Evolutionary conservation across 306 rosid genomes (phyloP), one percentile per base, ranked within the genome.

Genomic region (Prosopis cineraria): DNA sequence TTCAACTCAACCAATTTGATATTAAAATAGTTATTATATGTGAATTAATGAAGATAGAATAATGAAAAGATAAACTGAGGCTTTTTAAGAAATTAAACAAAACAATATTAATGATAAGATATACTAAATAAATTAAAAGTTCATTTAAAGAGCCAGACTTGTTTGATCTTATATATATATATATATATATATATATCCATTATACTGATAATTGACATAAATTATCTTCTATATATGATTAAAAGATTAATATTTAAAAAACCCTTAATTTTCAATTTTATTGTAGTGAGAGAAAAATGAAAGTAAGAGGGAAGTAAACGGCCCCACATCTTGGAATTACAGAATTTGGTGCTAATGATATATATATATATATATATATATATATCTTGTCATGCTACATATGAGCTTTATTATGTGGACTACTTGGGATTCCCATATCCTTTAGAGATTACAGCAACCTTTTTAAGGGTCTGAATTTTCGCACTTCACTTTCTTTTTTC

Each of bases 351-450:
- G 83, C 84, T 53, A 84, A 79, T 86, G 89, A 36, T 47, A 82
- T 71, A n/a, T n/a, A n/a, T n/a, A n/a, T n/a, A n/a, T n/a, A n/a
- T n/a, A n/a, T n/a, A n/a, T 73, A 52, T n/a, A 22, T n/a, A 50
- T 22, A 52, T 72, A 77, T 56, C 44, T 74, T 47, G 60, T 79
- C 66, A 62, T 60, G 74, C 80, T 92, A 83, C 81, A 87, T n/a
- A n/a, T n/a, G n/a, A 88, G 77, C 90, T 90, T 90, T 84, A 87
- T 90, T 87, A 88, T 82, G 88, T 84, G 80, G 78, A 81, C 76
- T 80, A 89, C 94, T 85, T 94, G 98, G 96, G 98, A 93, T 92
- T 86, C 97, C 96, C 86, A 85, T 90, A 58, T 78, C 81, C 73
- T 84, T 78, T 82, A 85, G 79, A 89, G 82, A 88, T 85, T 79